phyloP scores from a whole-genome alignment of 306 rosid genomes.

The Hylodesmum podocarpum region DNA sequence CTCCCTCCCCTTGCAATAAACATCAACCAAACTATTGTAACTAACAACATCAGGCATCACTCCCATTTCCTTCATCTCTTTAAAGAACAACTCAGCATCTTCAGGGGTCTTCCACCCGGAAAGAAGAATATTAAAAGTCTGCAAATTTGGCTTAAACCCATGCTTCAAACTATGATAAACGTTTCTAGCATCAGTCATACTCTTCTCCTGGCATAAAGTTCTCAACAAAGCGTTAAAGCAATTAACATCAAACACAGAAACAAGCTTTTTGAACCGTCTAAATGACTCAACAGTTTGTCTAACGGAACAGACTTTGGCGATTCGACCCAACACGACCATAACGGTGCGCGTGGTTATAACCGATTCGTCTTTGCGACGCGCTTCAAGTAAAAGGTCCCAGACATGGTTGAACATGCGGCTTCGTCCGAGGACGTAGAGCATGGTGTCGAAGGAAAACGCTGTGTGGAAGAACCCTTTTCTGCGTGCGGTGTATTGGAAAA shows the following conservation, averaged over 20 bases:
- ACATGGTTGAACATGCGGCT: conserved; percentile 57
- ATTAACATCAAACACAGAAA: conserved; percentile 50
- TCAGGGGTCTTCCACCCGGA: conserved; percentile 86
- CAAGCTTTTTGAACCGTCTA: conserved; percentile 66
- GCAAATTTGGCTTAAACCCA: conserved; percentile 63
- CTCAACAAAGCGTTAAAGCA: conserved; percentile 84
- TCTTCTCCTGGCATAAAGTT: conserved; percentile 89
- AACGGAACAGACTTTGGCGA: conserved; percentile 82
- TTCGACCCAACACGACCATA: conserved; percentile 73
- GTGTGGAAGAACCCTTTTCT: conserved; percentile 82
- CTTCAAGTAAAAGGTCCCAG: conserved; percentile 64
- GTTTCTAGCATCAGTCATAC: conserved; percentile 87
- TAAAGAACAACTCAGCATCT: conserved; percentile 81
- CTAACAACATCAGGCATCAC: conserved; percentile 77
- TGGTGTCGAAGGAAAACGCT: conserved; percentile 65
- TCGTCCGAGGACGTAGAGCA: conserved; percentile 80
- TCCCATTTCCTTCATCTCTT: conserved; percentile 80
- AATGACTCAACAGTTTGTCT: conserved; percentile 81
- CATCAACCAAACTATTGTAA: conserved; percentile 78
- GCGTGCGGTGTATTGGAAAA: conserved; percentile 57
- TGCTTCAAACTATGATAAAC: conserved; percentile 82
- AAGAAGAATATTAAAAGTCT: conserved; percentile 76
- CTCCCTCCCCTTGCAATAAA: conserved; percentile 73
- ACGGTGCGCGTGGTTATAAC: conserved; percentile 63
- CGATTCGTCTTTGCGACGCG: conserved; percentile 43